phyloP scores from a whole-genome alignment of 2,329 filamentous ascomycete genomes.

The Trichoderma asperellum region DNA sequence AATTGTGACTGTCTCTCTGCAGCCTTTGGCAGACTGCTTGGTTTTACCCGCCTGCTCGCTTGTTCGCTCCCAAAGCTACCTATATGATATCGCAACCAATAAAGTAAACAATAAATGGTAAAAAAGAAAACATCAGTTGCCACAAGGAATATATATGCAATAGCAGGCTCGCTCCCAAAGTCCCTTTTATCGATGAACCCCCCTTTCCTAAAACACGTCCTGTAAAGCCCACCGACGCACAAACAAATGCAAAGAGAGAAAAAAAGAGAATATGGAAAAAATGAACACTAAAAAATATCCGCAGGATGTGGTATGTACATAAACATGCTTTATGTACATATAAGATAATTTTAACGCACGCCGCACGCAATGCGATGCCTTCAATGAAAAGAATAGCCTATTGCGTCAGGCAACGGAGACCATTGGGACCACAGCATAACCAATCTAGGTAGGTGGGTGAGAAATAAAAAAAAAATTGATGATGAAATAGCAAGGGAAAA shows the following conservation, averaged over 20 bases:
- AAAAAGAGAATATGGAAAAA: neutral
- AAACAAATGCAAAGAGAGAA: neutral
- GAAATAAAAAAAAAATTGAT: neutral
- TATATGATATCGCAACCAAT: neutral
- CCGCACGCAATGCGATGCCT: conserved; percentile 20
- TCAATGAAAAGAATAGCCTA: conserved; percentile 8
- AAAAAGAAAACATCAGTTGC: conserved; percentile 3
- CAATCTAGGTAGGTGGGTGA: conserved; percentile 14
- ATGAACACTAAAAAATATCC: neutral
- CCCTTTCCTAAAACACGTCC: neutral
- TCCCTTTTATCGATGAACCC: conserved; percentile 15
- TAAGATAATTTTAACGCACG: neutral
- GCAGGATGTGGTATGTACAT: neutral
- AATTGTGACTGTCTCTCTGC: conserved; percentile 8
- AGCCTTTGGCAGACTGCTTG: neutral
- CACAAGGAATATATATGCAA: conserved; percentile 15
- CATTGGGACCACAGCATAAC: neutral
- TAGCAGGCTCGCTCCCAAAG: conserved; percentile 6
- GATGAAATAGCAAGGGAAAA: neutral
- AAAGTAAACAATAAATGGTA: neutral
- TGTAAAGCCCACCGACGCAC: conserved; percentile 20
- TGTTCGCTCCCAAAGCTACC: conserved; percentile 2
- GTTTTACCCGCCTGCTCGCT: neutral
- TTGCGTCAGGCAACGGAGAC: conserved; percentile 4
- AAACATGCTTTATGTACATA: conserved; percentile 3